Conservation (phyloP, 2,329 filamentous ascomycete species). For the Neonectria punicea region DNA sequence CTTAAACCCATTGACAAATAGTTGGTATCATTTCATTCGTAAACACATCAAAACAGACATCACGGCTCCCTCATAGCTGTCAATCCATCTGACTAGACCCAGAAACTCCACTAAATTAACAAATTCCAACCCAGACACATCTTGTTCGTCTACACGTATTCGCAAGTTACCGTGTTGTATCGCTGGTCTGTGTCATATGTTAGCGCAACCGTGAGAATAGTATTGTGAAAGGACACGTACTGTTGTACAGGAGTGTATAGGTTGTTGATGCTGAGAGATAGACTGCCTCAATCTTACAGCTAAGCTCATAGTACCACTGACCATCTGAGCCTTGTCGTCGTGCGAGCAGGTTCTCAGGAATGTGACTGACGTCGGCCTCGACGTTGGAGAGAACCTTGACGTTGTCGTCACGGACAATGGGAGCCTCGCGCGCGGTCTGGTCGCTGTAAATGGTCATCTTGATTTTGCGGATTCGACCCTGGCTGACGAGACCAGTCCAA, state of each 20-base stretch:
- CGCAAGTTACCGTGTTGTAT: constrained; percentile 55
- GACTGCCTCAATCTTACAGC: constrained; percentile 53
- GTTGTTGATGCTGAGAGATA: constrained; percentile 55
- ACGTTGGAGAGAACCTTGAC: constrained; percentile 51
- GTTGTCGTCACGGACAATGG: constrained; percentile 49
- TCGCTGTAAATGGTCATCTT: constrained; percentile 52
- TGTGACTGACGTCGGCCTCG: constrained; percentile 53
- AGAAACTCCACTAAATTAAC: constrained; percentile 23
- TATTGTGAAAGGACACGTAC: constrained; percentile 40
- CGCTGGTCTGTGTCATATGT: constrained; percentile 46
- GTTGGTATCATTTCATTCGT: constrained; percentile 31
- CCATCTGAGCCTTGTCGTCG: constrained; percentile 50
- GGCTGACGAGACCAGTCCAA: constrained; percentile 46
- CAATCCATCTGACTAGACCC: constrained; percentile 21
- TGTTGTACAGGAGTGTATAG: constrained; percentile 56
- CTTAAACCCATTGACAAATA: not conserved
- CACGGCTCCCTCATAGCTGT: constrained; percentile 10
- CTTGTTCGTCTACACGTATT: constrained; percentile 50
- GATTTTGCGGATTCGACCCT: constrained; percentile 48
- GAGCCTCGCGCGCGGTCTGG: constrained; percentile 45
- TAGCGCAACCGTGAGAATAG: constrained; percentile 17
- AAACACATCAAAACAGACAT: constrained; percentile 24
- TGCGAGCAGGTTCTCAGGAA: constrained; percentile 50
- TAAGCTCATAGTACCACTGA: constrained; percentile 53
- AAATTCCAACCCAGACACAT: not conserved